Evolutionary conservation across 2,329 filamentous ascomycete species (phyloP), one percentile per base, ranked within the genome.

Genomic region (Cladophialophora psammophila): DNA sequence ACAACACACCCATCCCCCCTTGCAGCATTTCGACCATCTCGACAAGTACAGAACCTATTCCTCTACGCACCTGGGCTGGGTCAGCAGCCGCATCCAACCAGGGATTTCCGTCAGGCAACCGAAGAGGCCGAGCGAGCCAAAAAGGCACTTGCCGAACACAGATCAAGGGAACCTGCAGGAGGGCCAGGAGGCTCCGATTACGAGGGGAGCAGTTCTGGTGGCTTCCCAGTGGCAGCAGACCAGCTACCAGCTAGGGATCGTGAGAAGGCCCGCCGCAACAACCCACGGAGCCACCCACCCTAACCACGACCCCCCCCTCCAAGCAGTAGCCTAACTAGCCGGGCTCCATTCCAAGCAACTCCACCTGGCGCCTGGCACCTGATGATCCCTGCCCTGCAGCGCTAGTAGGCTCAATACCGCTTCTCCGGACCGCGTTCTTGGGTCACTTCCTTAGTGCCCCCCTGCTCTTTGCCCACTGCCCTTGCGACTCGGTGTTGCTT

Each of bases 291-390:
- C 45, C 45, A 50, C 45, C 45, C 45, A 20, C 18, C 45, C 18
- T 3, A 50, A 50, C 26, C 26, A 26, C 26, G 2, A 26, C 26
- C 3, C 26, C 26, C 26, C 26, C 26, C 26, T 3, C 26, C n/a
- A n/a, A 26, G 26, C 26, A 26, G 3, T 26, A 50, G 52, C 52
- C 52, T 55, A 55, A 61, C 59, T 61, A 61, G 59, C 59, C 59
- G 45, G 59, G 59, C 59, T 61, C 59, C 59, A 61, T 50, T n/a
- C 32, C n/a, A 61, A 36, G 20, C 50, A 38, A 48, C 31, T 50
- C 59, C 64, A 61, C 59, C 62, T 68, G 62, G 62, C 63, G 63
- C 58, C 65, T 63, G 63, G 67, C 64, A 66, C 60, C 67, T 66
- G 64, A 64, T 59, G 64, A 66, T 64, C 64, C 67, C 57, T 66